Percentiles rank a stretch among this genome's conserved stretches.
These are phyloP conservation scores for Sporobolomyces phaffii DNA, from an alignment of 768 basidiomycete species.

Conservation along the genomic window DNA sequence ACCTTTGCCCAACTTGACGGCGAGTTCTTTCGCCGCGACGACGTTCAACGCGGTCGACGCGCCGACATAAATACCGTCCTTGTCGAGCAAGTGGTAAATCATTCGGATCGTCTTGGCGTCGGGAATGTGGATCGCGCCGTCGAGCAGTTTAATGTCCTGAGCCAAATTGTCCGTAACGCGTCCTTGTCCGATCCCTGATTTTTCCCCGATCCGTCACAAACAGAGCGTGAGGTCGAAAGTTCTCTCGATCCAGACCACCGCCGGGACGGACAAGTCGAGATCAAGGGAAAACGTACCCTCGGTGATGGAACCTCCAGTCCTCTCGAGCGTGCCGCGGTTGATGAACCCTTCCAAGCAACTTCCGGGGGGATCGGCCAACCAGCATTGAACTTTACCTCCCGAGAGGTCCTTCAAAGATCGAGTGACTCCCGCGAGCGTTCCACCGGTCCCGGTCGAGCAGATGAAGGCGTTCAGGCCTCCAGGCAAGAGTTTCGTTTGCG, in stretches of 20 bases:
- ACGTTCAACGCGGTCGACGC: conserved; percentile 92
- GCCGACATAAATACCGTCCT: conserved; percentile 89
- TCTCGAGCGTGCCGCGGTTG: conserved; percentile 65
- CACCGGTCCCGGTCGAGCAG: conserved; percentile 91
- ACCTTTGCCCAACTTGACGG: conserved; percentile 77
- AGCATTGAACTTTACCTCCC: conserved; percentile 69
- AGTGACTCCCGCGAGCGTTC: conserved; percentile 85
- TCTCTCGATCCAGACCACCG: too few relatives aligned
- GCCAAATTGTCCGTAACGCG: conserved; percentile 85
- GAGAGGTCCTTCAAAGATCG: conserved; percentile 77
- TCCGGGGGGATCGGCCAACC: conserved; percentile 95
- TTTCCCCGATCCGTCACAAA: too few relatives aligned
- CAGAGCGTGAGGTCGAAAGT: too few relatives aligned
- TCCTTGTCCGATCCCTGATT: conserved; percentile 87
- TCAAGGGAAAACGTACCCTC: conserved; percentile 57
- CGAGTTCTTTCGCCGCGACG: conserved; percentile 84
- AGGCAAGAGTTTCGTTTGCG: conserved; percentile 56
- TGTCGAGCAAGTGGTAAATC: conserved; percentile 85
- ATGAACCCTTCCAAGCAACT: conserved; percentile 82
- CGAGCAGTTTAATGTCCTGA: conserved; percentile 68
- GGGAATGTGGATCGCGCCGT: conserved; percentile 72
- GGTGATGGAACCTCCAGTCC: conserved; percentile 80
- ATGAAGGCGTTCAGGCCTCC: conserved; percentile 83
- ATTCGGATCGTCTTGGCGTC: conserved; percentile 86
- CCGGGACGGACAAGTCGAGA: too few relatives aligned